These are phyloP conservation scores for Balakata baccata DNA, from an alignment of 345 rosid genomes.

Conservation along the genomic window DNA sequence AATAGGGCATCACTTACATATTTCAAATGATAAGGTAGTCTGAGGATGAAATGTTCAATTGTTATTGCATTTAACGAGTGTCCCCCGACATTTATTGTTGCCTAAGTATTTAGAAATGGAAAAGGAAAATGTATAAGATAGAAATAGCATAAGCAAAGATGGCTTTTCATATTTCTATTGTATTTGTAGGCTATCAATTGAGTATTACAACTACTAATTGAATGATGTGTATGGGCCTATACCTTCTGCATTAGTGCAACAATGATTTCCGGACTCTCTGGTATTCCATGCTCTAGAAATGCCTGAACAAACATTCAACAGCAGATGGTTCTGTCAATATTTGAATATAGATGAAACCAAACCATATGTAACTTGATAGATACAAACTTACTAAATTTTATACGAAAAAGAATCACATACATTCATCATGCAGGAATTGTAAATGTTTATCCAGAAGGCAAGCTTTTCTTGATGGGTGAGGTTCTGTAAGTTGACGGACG, in stretches of 20 bases:
- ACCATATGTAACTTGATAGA: not conserved
- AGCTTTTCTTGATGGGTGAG: conserved; percentile 83
- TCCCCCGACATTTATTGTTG: conserved; percentile 72
- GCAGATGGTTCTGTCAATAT: conserved; percentile 5
- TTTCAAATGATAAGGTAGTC: conserved; percentile 69
- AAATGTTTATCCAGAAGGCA: conserved; percentile 90
- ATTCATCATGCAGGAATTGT: conserved; percentile 91
- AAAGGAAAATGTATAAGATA: not conserved
- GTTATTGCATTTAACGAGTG: conserved; percentile 59
- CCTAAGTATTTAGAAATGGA: conserved; percentile 38
- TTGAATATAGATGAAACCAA: not conserved
- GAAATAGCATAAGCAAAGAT: not conserved
- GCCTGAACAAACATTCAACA: conserved; percentile 43
- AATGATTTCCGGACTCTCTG: conserved; percentile 58
- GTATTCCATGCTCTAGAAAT: conserved; percentile 70
- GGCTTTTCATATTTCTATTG: not conserved
- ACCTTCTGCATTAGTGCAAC: conserved; percentile 70
- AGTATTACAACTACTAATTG: not conserved
- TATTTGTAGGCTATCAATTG: not conserved
- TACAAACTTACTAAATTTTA: not conserved
- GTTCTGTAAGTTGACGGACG: conserved; percentile 47
- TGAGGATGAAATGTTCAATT: conserved; percentile 79
- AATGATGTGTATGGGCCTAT: not conserved
- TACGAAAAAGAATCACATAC: conserved; percentile 35
- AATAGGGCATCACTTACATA: conserved; percentile 41